phyloP scores from a whole-genome alignment of 768 basidiomycete species.

The Leccinum subtestaceum region DNA sequence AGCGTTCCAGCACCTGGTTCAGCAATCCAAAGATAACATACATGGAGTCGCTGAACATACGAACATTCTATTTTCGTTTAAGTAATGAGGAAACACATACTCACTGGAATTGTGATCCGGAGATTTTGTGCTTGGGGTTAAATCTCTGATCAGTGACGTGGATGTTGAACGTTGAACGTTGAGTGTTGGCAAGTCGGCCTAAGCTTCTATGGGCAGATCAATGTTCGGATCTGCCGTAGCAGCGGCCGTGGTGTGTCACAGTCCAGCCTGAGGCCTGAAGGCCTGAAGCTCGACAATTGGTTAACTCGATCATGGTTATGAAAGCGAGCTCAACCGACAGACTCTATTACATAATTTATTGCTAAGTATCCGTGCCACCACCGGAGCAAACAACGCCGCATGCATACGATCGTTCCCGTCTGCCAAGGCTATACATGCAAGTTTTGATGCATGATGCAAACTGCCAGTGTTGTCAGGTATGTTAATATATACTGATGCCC shows the following conservation, averaged over 20 bases:
- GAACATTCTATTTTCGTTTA: not conserved
- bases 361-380: not conserved
- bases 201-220: not conserved
- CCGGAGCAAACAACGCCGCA: no score
- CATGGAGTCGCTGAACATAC: not conserved
- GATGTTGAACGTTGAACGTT: not conserved
- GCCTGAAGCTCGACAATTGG: not conserved
- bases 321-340: not conserved
- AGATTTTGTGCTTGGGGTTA: not conserved
- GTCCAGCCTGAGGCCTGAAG: not conserved
- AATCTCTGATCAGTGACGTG: not conserved
- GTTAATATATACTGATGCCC: slow-evolving; percentile 14
- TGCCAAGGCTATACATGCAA: slow-evolving; percentile 15
- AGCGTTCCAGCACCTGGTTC: not conserved
- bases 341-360: not conserved
- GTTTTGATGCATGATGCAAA: slow-evolving; percentile 25
- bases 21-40: not conserved
- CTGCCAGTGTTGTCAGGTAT: slow-evolving; percentile 21
- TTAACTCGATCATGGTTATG: not conserved
- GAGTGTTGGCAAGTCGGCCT: not conserved
- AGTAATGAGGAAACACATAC: not conserved
- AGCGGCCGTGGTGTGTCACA: not conserved
- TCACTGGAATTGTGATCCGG: not conserved
- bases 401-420: not conserved
- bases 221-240: not conserved